Base-by-base conservation (phyloP, 805 yeast genomes). In the Candida broadrunensis region DNA sequence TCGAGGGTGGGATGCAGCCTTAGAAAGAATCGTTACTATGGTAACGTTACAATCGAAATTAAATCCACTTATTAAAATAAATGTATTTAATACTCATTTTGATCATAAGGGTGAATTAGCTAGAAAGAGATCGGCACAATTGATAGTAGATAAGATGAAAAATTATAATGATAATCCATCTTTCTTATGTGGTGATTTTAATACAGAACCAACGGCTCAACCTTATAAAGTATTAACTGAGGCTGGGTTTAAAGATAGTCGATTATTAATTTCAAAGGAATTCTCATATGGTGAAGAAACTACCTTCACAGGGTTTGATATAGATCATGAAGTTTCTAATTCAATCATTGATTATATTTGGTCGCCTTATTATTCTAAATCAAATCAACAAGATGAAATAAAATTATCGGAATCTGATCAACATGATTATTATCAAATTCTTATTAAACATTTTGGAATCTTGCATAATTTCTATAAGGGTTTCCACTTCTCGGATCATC, bases 271-370 rank as follows among this genome's bases (percentile, higher is more conserved):
- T 12, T 56, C 56, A 30, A 33, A 50, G 1, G 39, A 46, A 3
- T 55, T 48, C 35, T 45, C 46, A 21, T 78, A 77, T 47, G 82
- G 81, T 0, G 65, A 63, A 42, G 46, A 46, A 16, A 45, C 61
- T 18, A 77, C 82, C 0, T 76, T 65, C 45, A 75, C 81, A 0
- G 81, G 81, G 3, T 78, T 77, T 47, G 63, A 64, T 43, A 54
- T 49, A 14, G 52, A 46, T 11, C 30, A 55, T 35, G 66, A 58
- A 44, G 57, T 36, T 4, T 54, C 46, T 26, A 39, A 38, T 17
- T 43, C 55, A 15, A 63, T 63, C 24, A 74, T 74, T 35, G 79
- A 74, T 48, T 73, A 71, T 43, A 64, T 74, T 23, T 74, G 77
- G 75, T 58, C 68, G 2, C 67, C 70, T 5, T 47, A 46, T 36